Evolutionary conservation across 768 basidiomycete species (phyloP), one percentile per base, ranked within the genome.

Genomic region (Leccinum disarticulatum): DNA sequence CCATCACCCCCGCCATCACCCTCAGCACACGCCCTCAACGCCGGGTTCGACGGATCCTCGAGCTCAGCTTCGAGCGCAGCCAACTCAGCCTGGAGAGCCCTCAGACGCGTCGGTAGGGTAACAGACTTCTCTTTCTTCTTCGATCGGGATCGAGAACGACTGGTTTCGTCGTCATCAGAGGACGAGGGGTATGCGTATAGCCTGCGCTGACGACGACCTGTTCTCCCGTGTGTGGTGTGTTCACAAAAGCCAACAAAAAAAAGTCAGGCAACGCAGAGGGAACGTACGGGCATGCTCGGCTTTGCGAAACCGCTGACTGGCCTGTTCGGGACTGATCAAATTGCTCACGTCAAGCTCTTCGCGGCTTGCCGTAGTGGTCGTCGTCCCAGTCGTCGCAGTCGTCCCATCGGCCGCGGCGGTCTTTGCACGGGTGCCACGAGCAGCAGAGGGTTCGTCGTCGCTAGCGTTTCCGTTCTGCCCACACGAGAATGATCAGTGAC

Each of bases 61-160:
- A 95, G 78, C 67, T 95, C 92, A 1, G 77, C 71, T 71, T 99
- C 96, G 4, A 99, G 80, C 30, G 91, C 81, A 0, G 82, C 73
- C 1, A 98, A 78, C 68, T 99, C 96, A 2, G 82, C 80, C 61
- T 93, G 90, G 8, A 99, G 79, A 2, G 77, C 73, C 9, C 82
- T 82, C 22, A 94, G 73, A 33, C 88, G 81, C 46, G 83, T 79
- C 1, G 86, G 82, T 7, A 88, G 79, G 0, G 85, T 78, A 0
- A 76, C 64, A 6, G 75, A 61, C 2, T 64, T 68, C 41, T 73
- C 68, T 38, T 71, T 76, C 1, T 11, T 46, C 43, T 61, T 66
- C 8, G 31, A 33, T 33, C 77, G 69, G 10, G 70, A 65, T 15
- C 77, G 71, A 11, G 80, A 79, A 0, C 79, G 76, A 6, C 82